Evolutionary conservation across 805 yeast genomes (phyloP), one percentile per base, ranked within the genome.

Genomic region (Geotrichum ghanense): DNA sequence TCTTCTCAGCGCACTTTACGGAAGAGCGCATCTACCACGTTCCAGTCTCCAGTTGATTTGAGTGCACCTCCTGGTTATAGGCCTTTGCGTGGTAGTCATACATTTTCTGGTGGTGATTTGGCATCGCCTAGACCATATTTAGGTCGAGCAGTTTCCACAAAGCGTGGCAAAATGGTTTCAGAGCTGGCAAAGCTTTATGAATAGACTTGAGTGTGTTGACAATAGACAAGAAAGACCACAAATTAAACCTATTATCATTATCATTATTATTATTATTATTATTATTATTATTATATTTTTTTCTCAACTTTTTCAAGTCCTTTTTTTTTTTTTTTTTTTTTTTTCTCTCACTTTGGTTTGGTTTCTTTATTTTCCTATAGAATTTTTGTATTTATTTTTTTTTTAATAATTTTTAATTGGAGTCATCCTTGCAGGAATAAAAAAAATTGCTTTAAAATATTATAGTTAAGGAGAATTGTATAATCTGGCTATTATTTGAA

Each of bases 131-230:
- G 25, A 12, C 24, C 48, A 16, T 35, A 47, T 44, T 7, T 39
- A 6, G 23, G 25, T 5, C 37, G 37, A 6, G 12, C 37, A 6
- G 49, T 61, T 3, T 75, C 57, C n/a, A 44, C 56, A 3, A 67
- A 74, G 10, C 58, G 79, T n/a, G 79, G 78, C 10, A 68, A 74
- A 45, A 77, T 75, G 60, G 86, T 81, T 1, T 75, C 78, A 10
- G 79, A 75, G 55, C 64, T 81, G 49, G 82, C 86, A 1, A 73
- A 71, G 48, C 60, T 80, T 37, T 81, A 76, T 53, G 88, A 81
- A 56, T 84, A 80, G 56, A n/a, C n/a, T n/a, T n/a, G n/a, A n/a
- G n/a, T n/a, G n/a, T n/a, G n/a, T n/a, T n/a, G n/a, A n/a, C n/a
- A n/a, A n/a, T n/a, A n/a, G n/a, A n/a, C n/a, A n/a, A n/a, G 37